phyloP scores from a whole-genome alignment of 768 basidiomycete genomes.

The Leccinum ochraceum region DNA sequence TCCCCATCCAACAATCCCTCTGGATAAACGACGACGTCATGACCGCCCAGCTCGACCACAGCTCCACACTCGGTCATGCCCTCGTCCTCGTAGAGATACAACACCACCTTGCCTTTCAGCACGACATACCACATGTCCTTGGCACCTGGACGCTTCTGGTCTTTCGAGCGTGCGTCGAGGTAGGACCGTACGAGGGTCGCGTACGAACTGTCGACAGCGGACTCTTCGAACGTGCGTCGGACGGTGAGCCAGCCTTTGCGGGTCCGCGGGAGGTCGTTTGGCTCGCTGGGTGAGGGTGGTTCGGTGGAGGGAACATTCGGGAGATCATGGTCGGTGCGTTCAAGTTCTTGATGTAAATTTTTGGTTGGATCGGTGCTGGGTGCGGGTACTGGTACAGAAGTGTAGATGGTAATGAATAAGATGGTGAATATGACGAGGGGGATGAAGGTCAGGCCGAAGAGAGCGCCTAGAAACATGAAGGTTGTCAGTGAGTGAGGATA shows the following conservation, averaged over 20 bases:
- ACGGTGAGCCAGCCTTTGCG: conserved; percentile 85
- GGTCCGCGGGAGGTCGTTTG: conserved; percentile 60
- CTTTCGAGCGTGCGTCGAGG: conserved; percentile 79
- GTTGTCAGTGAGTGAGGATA: not conserved
- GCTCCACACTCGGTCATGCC: conserved; percentile 87
- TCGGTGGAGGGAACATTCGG: conserved; percentile 29
- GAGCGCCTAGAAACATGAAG: conserved; percentile 59
- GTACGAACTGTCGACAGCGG: conserved; percentile 64
- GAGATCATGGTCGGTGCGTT: conserved; percentile 25
- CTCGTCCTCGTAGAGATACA: conserved; percentile 95
- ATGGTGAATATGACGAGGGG: conserved; percentile 66
- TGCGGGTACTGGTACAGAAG: conserved; percentile 76
- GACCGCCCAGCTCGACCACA: conserved; percentile 81
- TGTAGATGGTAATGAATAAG: conserved; percentile 71
- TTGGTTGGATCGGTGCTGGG: conserved; percentile 41
- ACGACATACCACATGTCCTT: conserved; percentile 94
- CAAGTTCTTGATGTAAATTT: conserved; percentile 4
- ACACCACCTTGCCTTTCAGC: conserved; percentile 86
- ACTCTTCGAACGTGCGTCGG: conserved; percentile 75
- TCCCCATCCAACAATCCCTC: conserved; percentile 82
- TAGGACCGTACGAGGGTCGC: conserved; percentile 80
- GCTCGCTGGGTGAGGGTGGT: conserved; percentile 24
- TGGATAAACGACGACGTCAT: conserved; percentile 78
- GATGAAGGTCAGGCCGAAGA: conserved; percentile 84
- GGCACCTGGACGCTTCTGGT: conserved; percentile 78